Evolutionary conservation across 2,329 filamentous ascomycete genomes (phyloP), one percentile per base, ranked within the genome.

Genomic region (Cytospora piceicola): DNA sequence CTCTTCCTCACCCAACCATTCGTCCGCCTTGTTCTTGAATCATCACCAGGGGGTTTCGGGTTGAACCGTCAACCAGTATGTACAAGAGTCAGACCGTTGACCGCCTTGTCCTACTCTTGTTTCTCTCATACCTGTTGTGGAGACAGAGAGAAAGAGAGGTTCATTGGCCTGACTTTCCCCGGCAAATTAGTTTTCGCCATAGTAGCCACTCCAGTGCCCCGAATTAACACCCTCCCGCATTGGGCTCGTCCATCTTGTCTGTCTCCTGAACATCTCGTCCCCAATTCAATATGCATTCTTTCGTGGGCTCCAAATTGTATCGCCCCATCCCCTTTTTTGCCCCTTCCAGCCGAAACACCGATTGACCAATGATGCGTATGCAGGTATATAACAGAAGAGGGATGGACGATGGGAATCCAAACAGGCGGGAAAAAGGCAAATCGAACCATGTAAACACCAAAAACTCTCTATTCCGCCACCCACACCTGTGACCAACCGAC

Each of bases 381-480:
- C 56, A 63, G 49, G 49, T 66, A 59, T 63, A 63, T 59, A 63
- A 36, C 54, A 53, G 52, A 63, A 58, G 54, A 30, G 32, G n/a
- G 30, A 46, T 59, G 22, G n/a, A 51, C 27, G 22, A 42, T 36
- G 58, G 27, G 24, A 34, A 65, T 12, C 52, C 60, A 56, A 42
- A 42, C 24, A 14, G 32, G 27, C 15, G 29, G 29, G 30, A n/a
- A 32, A 22, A 20, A n/a, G 27, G 2, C n/a, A n/a, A 22, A 49
- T 30, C n/a, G 12, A 39, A 51, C 36, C 36, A 32, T 42, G 42
- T 42, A 39, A 39, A n/a, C 49, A 20, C 24, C 56, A 24, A 58
- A 24, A 27, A 29, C 53, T 27, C 24, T 67, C 46, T 61, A 54
- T 65, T 39, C 52, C 32, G 29, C 53, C 30, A 15, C 30, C 14